Evolutionary conservation across 2,329 filamentous ascomycete species (phyloP).

Genomic region (Neodidymelliopsis sp.): DNA sequence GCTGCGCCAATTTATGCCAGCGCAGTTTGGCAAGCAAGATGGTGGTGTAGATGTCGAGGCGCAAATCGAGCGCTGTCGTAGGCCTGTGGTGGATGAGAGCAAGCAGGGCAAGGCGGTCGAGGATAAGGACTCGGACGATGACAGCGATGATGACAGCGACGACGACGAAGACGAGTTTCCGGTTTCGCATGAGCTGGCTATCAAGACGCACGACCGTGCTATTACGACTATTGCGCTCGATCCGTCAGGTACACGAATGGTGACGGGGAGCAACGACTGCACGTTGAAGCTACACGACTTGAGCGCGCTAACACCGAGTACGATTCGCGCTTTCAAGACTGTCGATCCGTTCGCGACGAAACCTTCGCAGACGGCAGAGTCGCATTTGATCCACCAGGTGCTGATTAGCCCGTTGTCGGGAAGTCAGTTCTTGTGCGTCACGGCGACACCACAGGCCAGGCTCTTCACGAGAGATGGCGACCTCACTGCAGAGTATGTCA

Average conservation of each 20-base stretch:
- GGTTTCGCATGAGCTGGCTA: constrained; percentile 87
- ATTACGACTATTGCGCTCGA: constrained; percentile 87
- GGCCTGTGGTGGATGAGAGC: constrained; percentile 57
- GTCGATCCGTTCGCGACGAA: constrained; percentile 87
- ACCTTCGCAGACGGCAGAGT: constrained; percentile 73
- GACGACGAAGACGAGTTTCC: constrained; percentile 91
- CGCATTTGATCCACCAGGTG: constrained; percentile 86
- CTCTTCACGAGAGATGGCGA: constrained; percentile 91
- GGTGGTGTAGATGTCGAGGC: constrained; percentile 76
- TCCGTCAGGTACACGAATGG: constrained; percentile 80
- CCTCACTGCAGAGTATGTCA: constrained; percentile 84
- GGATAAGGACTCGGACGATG: constrained; percentile 50
- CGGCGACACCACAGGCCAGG: constrained; percentile 88
- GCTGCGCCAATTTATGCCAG: constrained; percentile 78
- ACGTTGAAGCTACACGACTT: constrained; percentile 94
- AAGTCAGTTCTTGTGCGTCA: constrained; percentile 82
- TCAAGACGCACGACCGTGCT: constrained; percentile 90
- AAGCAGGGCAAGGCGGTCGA: constrained; percentile 41
- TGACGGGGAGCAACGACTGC: constrained; percentile 92
- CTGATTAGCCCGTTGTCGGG: constrained; percentile 86
- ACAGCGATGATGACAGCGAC: constrained; percentile 64
- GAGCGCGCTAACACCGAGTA: constrained; percentile 92
- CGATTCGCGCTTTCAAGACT: constrained; percentile 90
- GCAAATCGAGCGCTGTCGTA: constrained; percentile 81
- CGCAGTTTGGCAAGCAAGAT: constrained; percentile 83